Evolutionary conservation across 345 rosid species (phyloP).

Genomic region (Brassica carinata): DNA sequence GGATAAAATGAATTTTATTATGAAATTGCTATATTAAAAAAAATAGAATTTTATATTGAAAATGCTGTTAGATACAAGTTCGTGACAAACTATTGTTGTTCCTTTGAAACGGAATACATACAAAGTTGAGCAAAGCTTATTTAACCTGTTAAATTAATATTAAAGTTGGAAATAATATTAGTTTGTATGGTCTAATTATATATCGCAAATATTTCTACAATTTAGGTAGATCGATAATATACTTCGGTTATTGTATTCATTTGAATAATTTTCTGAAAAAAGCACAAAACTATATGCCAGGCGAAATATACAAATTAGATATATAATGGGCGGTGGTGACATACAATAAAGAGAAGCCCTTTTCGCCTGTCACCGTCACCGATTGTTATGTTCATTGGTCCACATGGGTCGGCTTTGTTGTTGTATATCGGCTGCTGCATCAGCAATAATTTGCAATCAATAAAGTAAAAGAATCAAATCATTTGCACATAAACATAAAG

Average conservation of each 20-base stretch:
- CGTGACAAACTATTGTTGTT: background rate
- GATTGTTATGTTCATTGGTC: slow-evolving; percentile 71
- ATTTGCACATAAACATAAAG: slow-evolving; percentile 2
- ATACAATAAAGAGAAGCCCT: slow-evolving; percentile 68
- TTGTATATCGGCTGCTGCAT: slow-evolving; percentile 63
- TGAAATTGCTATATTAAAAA: no score
- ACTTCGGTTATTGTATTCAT: no score
- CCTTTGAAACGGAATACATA: no score
- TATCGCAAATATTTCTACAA: no score
- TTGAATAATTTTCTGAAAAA: background rate
- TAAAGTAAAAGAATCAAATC: slow-evolving; percentile 4
- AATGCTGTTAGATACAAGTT: background rate
- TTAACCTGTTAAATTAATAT: no score
- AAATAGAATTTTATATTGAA: no score
- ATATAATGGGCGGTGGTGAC: slow-evolving; percentile 15
- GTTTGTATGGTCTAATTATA: no score
- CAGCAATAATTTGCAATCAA: slow-evolving; percentile 10
- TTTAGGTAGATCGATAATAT: no score
- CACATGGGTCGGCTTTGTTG: slow-evolving; percentile 71
- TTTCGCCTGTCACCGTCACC: slow-evolving; percentile 90
- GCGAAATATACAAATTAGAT: background rate
- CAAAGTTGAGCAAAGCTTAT: no score
- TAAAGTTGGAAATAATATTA: no score
- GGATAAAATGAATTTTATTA: no score
- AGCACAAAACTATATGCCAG: background rate